A percentile compares a stretch with the other conserved stretches of the same genome.
phyloP scores from a whole-genome alignment of 2,329 filamentous ascomycete genomes.

The Drechslerella dactyloides region DNA sequence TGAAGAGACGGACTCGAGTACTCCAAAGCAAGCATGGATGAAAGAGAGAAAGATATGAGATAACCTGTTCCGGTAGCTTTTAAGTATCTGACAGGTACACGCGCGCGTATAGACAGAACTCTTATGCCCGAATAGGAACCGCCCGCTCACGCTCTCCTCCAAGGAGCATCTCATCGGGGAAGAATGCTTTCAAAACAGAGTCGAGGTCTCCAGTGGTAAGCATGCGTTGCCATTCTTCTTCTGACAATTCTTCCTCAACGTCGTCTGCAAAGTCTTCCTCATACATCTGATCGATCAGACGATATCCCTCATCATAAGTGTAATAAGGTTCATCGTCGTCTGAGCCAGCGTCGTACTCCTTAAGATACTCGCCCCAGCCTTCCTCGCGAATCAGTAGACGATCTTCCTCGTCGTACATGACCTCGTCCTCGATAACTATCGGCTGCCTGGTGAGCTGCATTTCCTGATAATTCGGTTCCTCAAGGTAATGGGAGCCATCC shows the following conservation, averaged over 20 bases:
- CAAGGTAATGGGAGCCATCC: conserved; percentile 26
- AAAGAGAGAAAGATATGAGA: too few relatives aligned
- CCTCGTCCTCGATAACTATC: conserved; percentile 29
- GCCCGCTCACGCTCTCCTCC: neutral
- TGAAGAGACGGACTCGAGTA: too few relatives aligned
- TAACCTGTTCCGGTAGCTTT: too few relatives aligned
- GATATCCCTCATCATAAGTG: conserved; percentile 45
- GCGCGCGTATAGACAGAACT: too few relatives aligned
- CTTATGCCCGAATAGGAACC: too few relatives aligned
- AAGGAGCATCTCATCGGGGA: conserved; percentile 31
- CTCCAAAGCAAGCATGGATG: too few relatives aligned
- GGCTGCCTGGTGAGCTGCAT: conserved; percentile 1
- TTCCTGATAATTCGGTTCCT: neutral
- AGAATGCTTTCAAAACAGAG: conserved; percentile 25
- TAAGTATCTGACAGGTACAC: too few relatives aligned
- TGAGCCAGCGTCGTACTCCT: conserved; percentile 20
- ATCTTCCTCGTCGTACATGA: conserved; percentile 39
- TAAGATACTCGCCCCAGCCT: conserved; percentile 38
- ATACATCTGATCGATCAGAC: conserved; percentile 37
- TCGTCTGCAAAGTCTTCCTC: conserved; percentile 34
- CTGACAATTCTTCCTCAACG: conserved; percentile 18
- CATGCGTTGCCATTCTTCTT: conserved; percentile 36
- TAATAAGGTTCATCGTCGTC: conserved; percentile 19
- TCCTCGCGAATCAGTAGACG: conserved; percentile 34
- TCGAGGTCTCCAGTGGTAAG: conserved; percentile 42